Conservation (phyloP, 2,329 filamentous ascomycete species). For the Cryphonectria nitschkei region DNA sequence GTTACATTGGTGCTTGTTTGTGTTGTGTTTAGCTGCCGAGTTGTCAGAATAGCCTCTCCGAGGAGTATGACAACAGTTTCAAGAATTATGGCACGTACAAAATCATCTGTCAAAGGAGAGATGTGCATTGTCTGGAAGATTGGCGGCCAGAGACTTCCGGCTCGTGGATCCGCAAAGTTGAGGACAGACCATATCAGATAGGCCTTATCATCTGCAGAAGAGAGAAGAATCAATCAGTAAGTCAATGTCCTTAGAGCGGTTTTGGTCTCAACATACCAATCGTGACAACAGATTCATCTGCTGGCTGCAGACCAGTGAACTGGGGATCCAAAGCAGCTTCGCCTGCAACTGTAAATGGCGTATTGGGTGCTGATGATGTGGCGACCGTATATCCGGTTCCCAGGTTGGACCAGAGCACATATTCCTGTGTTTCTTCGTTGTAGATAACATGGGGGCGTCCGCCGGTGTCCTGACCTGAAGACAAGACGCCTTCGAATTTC, state of each 20-base stretch:
- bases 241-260: background rate
- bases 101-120: conserved; percentile 22
- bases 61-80: background rate
- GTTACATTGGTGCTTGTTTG: conserved; percentile 24
- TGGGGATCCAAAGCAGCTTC: conserved; percentile 17
- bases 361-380: conserved; percentile 19
- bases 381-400: conserved; percentile 14
- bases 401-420: conserved; percentile 23
- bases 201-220: background rate
- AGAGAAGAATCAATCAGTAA: background rate
- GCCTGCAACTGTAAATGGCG: conserved; percentile 10
- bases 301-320: conserved; percentile 19
- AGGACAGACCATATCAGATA: conserved; percentile 22
- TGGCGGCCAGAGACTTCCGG: conserved; percentile 22
- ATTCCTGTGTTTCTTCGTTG: conserved; percentile 17
- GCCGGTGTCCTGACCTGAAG: background rate
- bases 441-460: conserved; percentile 19
- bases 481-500: conserved; percentile 20
- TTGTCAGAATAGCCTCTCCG: background rate
- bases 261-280: conserved; percentile 7
- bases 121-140: conserved; percentile 24
- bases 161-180: conserved; percentile 22
- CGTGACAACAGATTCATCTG: conserved; percentile 11
- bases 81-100: background rate
- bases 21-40: conserved; percentile 17